Conservation (phyloP, 2,329 filamentous ascomycete species). For the Claviceps paspali region DNA sequence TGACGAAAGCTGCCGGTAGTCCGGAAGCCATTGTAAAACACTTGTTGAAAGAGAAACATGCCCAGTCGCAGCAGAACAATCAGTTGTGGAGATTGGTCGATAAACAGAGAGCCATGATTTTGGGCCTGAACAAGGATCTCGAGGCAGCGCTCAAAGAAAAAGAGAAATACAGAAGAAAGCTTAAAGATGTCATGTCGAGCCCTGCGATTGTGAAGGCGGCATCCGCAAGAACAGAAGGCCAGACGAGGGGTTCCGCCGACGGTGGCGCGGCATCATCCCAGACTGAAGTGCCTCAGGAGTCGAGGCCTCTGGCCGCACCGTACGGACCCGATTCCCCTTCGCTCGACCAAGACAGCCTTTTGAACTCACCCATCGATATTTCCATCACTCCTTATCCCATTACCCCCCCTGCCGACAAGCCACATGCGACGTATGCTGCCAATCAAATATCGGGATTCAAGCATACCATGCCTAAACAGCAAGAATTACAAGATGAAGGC, state of each 20-base stretch:
- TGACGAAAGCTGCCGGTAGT: constrained; percentile 75
- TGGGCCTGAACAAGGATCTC: constrained; percentile 87
- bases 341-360: constrained; percentile 31
- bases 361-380: constrained; percentile 43
- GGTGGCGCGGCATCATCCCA: constrained; percentile 9
- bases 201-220: constrained; percentile 18
- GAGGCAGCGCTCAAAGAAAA: constrained; percentile 87
- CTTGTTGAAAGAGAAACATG: constrained; percentile 80
- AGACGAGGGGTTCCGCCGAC: constrained; percentile 1
- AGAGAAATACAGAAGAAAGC: constrained; percentile 78
- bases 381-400: constrained; percentile 48
- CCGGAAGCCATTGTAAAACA: constrained; percentile 80
- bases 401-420: constrained; percentile 43
- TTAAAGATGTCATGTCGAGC: constrained; percentile 55
- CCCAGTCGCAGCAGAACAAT: constrained; percentile 73
- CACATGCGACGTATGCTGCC: constrained; percentile 27
- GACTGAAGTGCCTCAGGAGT: constrained; percentile 12
- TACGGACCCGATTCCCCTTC: constrained; percentile 3
- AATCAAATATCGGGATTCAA: constrained; percentile 38
- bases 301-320: constrained; percentile 3
- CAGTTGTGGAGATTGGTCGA: constrained; percentile 93
- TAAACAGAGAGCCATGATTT: constrained; percentile 86
- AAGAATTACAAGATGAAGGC: constrained; percentile 43
- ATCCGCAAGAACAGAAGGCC: constrained; percentile 9
- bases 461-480: constrained; percentile 44